phyloP scores from a whole-genome alignment of 306 rosid species.

The Sindora glabra region DNA sequence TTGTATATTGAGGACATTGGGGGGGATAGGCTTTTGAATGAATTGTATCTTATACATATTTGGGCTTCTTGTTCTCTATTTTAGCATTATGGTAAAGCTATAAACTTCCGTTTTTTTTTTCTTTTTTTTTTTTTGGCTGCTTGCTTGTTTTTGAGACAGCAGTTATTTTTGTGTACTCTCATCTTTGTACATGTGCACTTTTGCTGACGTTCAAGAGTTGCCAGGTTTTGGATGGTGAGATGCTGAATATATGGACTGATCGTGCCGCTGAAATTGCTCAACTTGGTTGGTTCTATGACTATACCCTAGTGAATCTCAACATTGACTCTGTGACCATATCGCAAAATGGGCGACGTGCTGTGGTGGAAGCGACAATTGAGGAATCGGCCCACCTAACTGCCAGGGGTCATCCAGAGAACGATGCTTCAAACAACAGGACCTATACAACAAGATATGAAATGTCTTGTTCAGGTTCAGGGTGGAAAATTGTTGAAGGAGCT shows the following conservation, averaged over 20 bases:
- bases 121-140: background rate
- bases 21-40: background rate
- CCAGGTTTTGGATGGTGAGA: conserved; percentile 87
- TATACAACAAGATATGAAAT: conserved; percentile 87
- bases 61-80: background rate
- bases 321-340: conserved; percentile 84
- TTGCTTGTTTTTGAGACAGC: background rate
- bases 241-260: conserved; percentile 91
- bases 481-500: conserved; percentile 92
- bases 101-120: background rate
- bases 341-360: conserved; percentile 66
- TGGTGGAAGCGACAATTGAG: conserved; percentile 83
- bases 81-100: background rate
- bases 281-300: conserved; percentile 82
- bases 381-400: conserved; percentile 67
- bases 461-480: conserved; percentile 57
- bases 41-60: background rate
- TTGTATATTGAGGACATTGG: background rate
- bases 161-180: background rate
- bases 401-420: conserved; percentile 56
- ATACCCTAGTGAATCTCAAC: conserved; percentile 55
- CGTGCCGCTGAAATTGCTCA: conserved; percentile 83
- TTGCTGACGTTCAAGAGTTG: conserved; percentile 14
- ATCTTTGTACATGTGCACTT: conserved; percentile 1
- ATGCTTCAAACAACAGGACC: conserved; percentile 57